These are phyloP conservation scores for Paspalum notatum DNA, from an alignment of 176 grass and related monocot genomes.

Conservation along the genomic window DNA sequence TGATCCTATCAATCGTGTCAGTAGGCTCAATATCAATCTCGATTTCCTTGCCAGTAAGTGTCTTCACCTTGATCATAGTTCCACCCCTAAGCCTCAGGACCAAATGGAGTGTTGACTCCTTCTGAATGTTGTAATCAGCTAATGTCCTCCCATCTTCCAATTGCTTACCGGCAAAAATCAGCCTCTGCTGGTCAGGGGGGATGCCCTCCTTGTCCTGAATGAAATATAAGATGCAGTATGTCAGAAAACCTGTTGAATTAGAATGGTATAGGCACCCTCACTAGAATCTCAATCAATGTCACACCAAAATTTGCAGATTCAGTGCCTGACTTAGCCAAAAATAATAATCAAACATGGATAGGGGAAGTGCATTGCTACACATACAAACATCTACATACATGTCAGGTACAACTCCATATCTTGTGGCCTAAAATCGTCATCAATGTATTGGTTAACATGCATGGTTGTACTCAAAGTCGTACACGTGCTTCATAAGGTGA, in stretches of 20 bases:
- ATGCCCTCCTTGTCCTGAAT: constrained; percentile 86
- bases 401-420: too few relatives aligned
- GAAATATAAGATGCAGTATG: background rate
- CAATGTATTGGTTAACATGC: too few relatives aligned
- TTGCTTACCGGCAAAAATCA: constrained; percentile 88
- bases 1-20: constrained; percentile 74
- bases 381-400: too few relatives aligned
- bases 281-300: background rate
- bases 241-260: background rate
- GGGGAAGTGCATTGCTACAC: too few relatives aligned
- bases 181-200: constrained; percentile 74
- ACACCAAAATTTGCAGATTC: background rate
- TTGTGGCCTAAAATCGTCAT: too few relatives aligned
- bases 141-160: constrained; percentile 78
- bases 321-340: background rate
- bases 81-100: constrained; percentile 83
- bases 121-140: constrained; percentile 93
- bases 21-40: constrained; percentile 81
- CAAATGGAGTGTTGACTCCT: constrained; percentile 78
- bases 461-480: too few relatives aligned
- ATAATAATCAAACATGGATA: background rate
- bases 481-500: too few relatives aligned
- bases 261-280: background rate
- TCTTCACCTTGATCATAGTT: constrained; percentile 94
- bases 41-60: constrained; percentile 83